phyloP scores from a whole-genome alignment of 352 stramenopile genomes.

The Globisporangium splendens region DNA sequence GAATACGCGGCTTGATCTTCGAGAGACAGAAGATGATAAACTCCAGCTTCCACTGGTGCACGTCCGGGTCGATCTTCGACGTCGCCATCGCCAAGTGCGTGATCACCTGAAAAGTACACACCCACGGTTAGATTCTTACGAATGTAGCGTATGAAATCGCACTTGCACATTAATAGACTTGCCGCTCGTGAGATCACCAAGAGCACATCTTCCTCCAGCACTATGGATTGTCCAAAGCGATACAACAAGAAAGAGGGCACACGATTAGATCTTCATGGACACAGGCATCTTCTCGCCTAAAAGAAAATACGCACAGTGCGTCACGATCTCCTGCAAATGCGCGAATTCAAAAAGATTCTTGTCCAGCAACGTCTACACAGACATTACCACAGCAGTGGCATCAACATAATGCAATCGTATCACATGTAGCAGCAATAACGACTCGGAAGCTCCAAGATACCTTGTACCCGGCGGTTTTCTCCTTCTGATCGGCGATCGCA shows the following conservation, averaged over 20 bases:
- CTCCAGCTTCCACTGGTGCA: slow-evolving; percentile 70
- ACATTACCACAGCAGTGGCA: neutral
- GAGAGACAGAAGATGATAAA: slow-evolving; percentile 69
- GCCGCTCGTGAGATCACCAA: slow-evolving; percentile 76
- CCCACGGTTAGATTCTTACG: neutral
- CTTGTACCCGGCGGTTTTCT: slow-evolving; percentile 78
- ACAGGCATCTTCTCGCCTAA: neutral
- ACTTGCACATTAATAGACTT: slow-evolving; percentile 5
- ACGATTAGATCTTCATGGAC: neutral
- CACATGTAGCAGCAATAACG: neutral
- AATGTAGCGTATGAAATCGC: neutral
- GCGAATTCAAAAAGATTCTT: slow-evolving; percentile 33
- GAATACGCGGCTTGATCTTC: slow-evolving; percentile 76
- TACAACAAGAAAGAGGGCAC: neutral
- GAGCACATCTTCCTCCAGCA: slow-evolving; percentile 74
- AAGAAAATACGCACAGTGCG: slow-evolving; percentile 48
- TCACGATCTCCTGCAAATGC: slow-evolving; percentile 57
- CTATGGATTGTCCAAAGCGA: slow-evolving; percentile 19
- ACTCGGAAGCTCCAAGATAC: slow-evolving; percentile 13
- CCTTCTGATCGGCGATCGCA: slow-evolving; percentile 67
- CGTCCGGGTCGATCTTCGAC: slow-evolving; percentile 55
- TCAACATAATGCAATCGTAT: neutral
- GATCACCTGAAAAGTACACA: slow-evolving; percentile 38
- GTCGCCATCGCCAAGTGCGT: slow-evolving; percentile 63
- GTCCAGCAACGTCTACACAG: slow-evolving; percentile 46